Evolutionary conservation across 2,329 filamentous ascomycete species (phyloP).

Genomic region (Xylaria sp.): DNA sequence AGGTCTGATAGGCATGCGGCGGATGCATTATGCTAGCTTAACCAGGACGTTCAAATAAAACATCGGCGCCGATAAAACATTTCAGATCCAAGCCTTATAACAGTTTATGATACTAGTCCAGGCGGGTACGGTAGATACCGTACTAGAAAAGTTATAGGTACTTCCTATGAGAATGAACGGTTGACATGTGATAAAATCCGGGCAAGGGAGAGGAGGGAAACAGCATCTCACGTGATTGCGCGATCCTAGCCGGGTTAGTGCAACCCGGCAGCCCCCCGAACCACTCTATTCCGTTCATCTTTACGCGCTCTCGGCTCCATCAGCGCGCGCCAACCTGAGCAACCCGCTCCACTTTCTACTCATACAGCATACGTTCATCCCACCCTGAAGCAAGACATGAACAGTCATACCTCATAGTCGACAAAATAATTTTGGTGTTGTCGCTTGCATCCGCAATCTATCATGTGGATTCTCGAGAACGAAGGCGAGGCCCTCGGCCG

Average conservation of each 20-base stretch:
- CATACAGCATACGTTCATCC: neutral
- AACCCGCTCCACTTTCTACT: slow-evolving; percentile 16
- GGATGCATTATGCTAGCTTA: too few species aligned
- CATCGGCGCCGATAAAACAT: too few species aligned
- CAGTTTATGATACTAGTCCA: too few species aligned
- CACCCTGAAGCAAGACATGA: neutral
- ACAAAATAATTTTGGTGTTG: neutral
- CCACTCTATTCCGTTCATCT: slow-evolving; percentile 4
- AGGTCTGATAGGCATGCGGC: too few species aligned
- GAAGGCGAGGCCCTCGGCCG: slow-evolving; percentile 62
- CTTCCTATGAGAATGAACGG: too few species aligned
- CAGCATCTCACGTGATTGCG: slow-evolving; percentile 29
- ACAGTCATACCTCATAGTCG: slow-evolving; percentile 7
- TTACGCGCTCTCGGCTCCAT: slow-evolving; percentile 27
- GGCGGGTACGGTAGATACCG: too few species aligned
- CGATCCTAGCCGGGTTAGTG: slow-evolving; percentile 7
- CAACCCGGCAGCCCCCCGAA: neutral
- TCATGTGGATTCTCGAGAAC: slow-evolving; percentile 68
- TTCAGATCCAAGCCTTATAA: neutral
- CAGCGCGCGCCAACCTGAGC: slow-evolving; percentile 10
- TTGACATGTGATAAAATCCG: neutral
- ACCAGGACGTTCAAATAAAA: too few species aligned
- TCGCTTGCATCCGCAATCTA: neutral
- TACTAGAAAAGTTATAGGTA: too few species aligned
- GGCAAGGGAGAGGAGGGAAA: neutral